Evolutionary conservation across 192 early-diverging fungal species (phyloP).

Genomic region (Backusella macrospora): DNA sequence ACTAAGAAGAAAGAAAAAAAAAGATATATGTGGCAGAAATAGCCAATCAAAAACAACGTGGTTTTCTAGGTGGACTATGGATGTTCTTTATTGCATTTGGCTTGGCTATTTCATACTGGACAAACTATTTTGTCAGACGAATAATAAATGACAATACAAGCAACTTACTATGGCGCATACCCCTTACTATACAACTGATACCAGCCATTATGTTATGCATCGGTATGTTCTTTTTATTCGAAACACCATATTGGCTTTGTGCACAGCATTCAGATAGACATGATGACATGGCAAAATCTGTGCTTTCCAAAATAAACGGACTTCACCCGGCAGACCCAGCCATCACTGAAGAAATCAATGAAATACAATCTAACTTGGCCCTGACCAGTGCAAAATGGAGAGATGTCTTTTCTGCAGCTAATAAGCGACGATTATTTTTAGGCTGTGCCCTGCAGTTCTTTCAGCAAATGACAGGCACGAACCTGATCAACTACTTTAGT

Average conservation of each 20-base stretch:
- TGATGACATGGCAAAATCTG: conserved; percentile 40
- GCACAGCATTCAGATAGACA: conserved; percentile 30
- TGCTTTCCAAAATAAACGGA: conserved; percentile 49
- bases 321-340: conserved; percentile 28
- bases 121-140: conserved; percentile 30
- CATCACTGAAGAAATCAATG: conserved; percentile 50
- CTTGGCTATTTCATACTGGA: conserved; percentile 35
- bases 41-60: conserved; percentile 21
- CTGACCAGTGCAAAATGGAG: conserved; percentile 50
- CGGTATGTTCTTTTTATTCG: conserved; percentile 31
- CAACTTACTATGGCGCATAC: conserved; percentile 31
- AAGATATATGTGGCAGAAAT: conserved; percentile 31
- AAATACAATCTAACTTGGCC: conserved; percentile 50
- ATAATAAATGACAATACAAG: conserved; percentile 16
- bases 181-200: conserved; percentile 32
- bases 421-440: conserved; percentile 61
- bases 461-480: conserved; percentile 52
- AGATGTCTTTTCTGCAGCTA: conserved; percentile 58
- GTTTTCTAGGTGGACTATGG: conserved; percentile 25
- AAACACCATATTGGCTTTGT: conserved; percentile 64
- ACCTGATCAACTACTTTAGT: conserved; percentile 65
- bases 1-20: no score
- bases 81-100: conserved; percentile 35
- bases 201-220: conserved; percentile 21
- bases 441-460: conserved; percentile 70